Evolutionary conservation across 768 basidiomycete species (phyloP).

Genomic region (Psilocybe cubensis): DNA sequence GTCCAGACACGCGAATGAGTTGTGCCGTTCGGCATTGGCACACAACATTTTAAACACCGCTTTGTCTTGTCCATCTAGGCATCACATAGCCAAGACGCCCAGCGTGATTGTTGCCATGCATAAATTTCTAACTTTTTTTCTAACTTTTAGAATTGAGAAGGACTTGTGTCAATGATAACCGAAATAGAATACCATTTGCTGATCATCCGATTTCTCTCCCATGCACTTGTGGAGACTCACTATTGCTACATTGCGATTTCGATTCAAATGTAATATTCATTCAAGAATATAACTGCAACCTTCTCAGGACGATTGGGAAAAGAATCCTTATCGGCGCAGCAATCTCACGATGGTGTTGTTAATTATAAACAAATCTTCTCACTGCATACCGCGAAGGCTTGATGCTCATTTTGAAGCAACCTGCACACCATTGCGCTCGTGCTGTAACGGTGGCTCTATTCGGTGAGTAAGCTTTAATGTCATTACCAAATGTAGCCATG

Average conservation of each 20-base stretch:
- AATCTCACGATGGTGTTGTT: neutral
- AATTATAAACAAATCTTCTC: neutral
- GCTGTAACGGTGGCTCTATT: neutral
- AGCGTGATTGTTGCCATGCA: too few species aligned
- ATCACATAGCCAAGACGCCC: too few species aligned
- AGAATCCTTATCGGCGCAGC: neutral
- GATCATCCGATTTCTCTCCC: too few species aligned
- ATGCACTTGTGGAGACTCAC: neutral
- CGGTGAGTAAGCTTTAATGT: neutral
- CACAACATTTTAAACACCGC: too few species aligned
- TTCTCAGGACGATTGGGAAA: slow-evolving; percentile 1
- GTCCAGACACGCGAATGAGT: too few species aligned
- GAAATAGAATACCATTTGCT: too few species aligned
- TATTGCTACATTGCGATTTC: neutral
- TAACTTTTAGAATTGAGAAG: too few species aligned
- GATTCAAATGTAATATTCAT: neutral
- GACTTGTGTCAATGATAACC: neutral
- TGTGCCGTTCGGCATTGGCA: too few species aligned
- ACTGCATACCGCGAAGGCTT: neutral
- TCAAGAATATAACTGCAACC: neutral
- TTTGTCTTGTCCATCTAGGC: too few species aligned
- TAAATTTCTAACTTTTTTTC: too few species aligned
- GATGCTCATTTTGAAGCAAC: neutral
- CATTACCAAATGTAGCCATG: neutral
- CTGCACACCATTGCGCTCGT: neutral